Conservation (phyloP, 495 filamentous ascomycete species). For the Xylaria flabelliformis region DNA sequence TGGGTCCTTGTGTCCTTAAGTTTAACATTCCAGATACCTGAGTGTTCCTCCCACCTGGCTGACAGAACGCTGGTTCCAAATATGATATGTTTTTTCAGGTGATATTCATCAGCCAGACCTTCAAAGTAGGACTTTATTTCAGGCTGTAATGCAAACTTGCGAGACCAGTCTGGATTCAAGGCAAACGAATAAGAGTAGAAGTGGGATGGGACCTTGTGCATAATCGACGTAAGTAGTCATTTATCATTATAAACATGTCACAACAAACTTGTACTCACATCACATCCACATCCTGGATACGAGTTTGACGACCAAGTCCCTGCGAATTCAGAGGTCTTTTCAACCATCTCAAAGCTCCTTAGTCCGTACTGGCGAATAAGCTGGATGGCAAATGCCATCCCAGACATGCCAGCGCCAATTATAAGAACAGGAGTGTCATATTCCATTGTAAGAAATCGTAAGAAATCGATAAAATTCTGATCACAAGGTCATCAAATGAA, state of each 20-base stretch:
- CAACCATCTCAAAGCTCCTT: not conserved
- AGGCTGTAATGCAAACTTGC: not conserved
- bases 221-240: not conserved
- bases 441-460: not conserved
- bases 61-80: not conserved
- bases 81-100: not conserved
- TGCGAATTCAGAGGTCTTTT: not conserved
- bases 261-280: not conserved
- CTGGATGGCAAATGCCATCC: not conserved
- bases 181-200: not conserved
- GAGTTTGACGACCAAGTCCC: not conserved
- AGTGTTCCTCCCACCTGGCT: not conserved
- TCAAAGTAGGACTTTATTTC: not conserved
- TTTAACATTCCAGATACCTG: not conserved
- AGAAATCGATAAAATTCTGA: not conserved
- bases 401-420: not conserved
- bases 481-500: too few relatives aligned
- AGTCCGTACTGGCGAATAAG: not conserved
- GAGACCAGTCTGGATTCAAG: not conserved
- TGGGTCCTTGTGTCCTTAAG: not conserved
- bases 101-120: not conserved
- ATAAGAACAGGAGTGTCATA: not conserved
- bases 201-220: not conserved
- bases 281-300: not conserved
- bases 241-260: not conserved